Evolutionary conservation across 2,329 filamentous ascomycete genomes (phyloP).

Genomic region (Sporothrix brasiliensis): DNA sequence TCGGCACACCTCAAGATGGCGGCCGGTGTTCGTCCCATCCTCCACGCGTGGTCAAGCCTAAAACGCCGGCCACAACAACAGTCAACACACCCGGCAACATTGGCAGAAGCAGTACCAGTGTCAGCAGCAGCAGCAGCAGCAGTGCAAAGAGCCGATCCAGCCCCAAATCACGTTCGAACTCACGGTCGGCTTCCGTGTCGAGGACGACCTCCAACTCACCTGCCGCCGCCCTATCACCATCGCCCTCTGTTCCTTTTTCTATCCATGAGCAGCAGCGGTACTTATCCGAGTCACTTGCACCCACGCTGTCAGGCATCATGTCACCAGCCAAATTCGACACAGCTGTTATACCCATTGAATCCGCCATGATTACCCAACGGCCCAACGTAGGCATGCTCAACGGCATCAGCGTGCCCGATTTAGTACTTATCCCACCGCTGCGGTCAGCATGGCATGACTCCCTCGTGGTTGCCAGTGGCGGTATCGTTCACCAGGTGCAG

Average conservation of each 20-base stretch:
- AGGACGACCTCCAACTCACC: constrained; percentile 22
- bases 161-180: constrained; percentile 11
- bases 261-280: constrained; percentile 25
- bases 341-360: neutral
- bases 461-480: constrained; percentile 47
- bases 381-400: neutral
- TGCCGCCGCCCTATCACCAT: constrained; percentile 12
- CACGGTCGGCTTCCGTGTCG: constrained; percentile 11
- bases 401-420: constrained; percentile 35
- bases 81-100: neutral
- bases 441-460: constrained; percentile 56
- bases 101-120: constrained; percentile 30
- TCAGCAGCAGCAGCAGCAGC: constrained; percentile 24
- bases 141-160: constrained; percentile 7
- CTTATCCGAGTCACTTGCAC: neutral
- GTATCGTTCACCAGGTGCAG: constrained; percentile 46
- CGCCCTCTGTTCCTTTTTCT: constrained; percentile 25
- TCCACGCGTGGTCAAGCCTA: constrained; percentile 50
- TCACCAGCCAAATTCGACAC: constrained; percentile 23
- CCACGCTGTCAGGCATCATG: neutral
- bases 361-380: neutral
- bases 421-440: constrained; percentile 48
- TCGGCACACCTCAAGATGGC: constrained; percentile 58
- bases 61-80: constrained; percentile 36
- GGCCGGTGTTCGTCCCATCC: constrained; percentile 62